Base-by-base conservation (phyloP, 805 yeast genomes). In the Sungouiozyma intestinalis region DNA sequence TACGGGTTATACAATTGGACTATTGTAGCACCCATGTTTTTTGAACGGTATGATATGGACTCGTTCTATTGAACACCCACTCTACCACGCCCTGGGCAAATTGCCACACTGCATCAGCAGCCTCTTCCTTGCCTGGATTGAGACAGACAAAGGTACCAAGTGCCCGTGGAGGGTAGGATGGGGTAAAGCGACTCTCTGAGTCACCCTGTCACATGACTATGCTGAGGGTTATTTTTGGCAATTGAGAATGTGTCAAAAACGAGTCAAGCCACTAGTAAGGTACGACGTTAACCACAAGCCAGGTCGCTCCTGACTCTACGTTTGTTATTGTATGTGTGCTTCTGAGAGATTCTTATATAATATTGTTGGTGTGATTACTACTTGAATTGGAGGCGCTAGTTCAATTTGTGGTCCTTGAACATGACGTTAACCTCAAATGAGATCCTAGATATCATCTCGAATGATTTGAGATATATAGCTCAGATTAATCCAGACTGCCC, bases 1-100 rank as follows among this genome's bases (percentile, higher is more conserved):
- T 92, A 79, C 58, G 67, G 69, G 5, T 69, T 92, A 39, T 92
- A 90, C 55, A 79, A 80, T 1, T 92, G 97, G 98, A 84, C 94
- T 6, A 64, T 92, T 46, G 59, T 85, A 8, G 98, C 97, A 0
- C 98, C 98, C 0, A 52, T 85, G 13, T 75, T 87, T 70, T 97
- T 97, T 2, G 97, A 90, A 49, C 68, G 97, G 45, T 92, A 92
- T 63, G 77, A 57, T 21, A 52, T 51, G 38, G 64, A 58, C 21
- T 51, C 48, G 16, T 53, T 46, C 44, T 52, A 48, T 33, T 52
- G 40, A 44, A 16, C 4, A n/a, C 16, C 5, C 6, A 24, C 29
- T 11, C 9, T 24, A n/a, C n/a, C n/a, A n/a, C n/a, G n/a, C n/a
- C n/a, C n/a, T n/a, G n/a, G n/a, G 7, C 16, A 19, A n/a, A 15